Evolutionary conservation across 257 asterid species (phyloP), one percentile per base, ranked within the genome.

Genomic region (Thymus quinquecostatus): DNA sequence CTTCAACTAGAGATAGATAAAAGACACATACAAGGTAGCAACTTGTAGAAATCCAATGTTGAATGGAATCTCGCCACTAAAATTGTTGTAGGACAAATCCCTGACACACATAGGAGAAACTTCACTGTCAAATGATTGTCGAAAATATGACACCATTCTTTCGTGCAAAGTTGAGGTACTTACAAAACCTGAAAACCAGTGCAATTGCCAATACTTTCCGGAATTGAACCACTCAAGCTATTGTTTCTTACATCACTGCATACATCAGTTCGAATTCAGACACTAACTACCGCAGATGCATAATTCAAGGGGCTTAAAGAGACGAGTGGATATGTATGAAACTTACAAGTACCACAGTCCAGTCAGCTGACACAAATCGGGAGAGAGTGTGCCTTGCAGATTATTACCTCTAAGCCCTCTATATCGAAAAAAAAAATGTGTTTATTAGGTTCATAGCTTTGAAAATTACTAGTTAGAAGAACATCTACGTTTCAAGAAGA

Each of bases 331-430:
- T 3, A 1, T 10, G 36, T 13, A 4, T 8, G 51, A 38, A 60
- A 87, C 99, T 88, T 85, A 94, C 99, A 89, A 94, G 79, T 89
- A 94, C 99, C 98, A 94, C 79, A 94, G 77, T 6, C 95, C 95
- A 0, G 98, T 91, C 50, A 94, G 90, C 86, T 94, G 98, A 71
- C 99, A 94, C 82, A 94, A 82, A 77, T 94, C 99, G 0, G 95
- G 85, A 50, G 99, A 94, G 41, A 94, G 92, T 13, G 91, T 41
- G 45, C 99, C 99, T 30, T 84, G 88, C 71, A 94, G 83, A 72
- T 91, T 88, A 80, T 94, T 91, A 13, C 92, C 96, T 1, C 99
- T 84, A 70, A 91, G 78, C 28, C 99, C 98, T 86, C 99, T 92
- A 65, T 13, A 53, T 72, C 0, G 6, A 43, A 64, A 8, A 30